Conservation (phyloP, 441 rosid species). For the Adansonia rubrostipa region DNA sequence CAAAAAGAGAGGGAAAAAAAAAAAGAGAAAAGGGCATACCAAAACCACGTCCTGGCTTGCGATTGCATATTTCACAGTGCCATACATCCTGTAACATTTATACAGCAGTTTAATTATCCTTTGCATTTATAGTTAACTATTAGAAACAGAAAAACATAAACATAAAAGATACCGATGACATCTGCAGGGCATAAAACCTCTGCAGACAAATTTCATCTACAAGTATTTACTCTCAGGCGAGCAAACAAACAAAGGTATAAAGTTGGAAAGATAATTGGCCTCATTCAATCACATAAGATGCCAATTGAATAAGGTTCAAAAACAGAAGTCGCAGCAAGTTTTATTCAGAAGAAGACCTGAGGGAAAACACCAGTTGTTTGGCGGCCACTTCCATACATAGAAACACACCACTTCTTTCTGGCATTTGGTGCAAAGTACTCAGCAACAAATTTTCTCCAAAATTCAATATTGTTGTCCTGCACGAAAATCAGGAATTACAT, state of each 20-base stretch:
- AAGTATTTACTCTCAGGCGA: neutral
- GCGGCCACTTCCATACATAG: conserved; percentile 79
- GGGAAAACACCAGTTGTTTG: conserved; percentile 83
- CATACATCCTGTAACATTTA: conserved; percentile 81
- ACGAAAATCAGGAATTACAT: conserved; percentile 27
- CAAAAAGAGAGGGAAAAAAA: neutral
- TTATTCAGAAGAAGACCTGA: conserved; percentile 54
- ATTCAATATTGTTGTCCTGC: conserved; percentile 83
- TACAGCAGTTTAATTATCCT: conserved; percentile 17
- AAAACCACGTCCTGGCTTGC: conserved; percentile 98
- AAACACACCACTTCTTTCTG: conserved; percentile 87
- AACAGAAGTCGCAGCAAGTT: conserved; percentile 10
- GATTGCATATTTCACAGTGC: conserved; percentile 99
- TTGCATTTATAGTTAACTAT: neutral
- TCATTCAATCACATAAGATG: conserved; percentile 20
- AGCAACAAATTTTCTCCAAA: conserved; percentile 82
- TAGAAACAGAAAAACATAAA: neutral
- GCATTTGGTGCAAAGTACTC: conserved; percentile 78
- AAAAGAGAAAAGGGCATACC: conserved; percentile 50
- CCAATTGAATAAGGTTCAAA: neutral
- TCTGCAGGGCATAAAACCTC: neutral
- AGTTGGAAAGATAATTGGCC: conserved; percentile 19
- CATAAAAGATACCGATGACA: neutral
- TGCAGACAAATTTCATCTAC: neutral
- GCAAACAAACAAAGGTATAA: conserved; percentile 10